Evolutionary conservation across 805 yeast species (phyloP).

Genomic region (Candida schatavii): DNA sequence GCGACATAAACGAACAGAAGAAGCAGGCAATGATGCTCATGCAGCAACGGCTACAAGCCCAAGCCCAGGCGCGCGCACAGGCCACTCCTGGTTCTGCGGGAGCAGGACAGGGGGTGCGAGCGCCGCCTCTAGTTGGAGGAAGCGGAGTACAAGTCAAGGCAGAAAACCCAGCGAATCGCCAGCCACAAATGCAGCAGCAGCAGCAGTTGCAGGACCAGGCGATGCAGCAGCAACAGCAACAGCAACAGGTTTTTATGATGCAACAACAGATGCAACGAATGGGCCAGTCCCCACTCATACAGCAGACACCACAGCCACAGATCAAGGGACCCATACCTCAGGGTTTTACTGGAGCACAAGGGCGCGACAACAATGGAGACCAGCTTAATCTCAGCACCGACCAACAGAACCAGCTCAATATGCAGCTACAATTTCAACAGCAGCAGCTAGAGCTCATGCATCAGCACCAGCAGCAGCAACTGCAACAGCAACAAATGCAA

Average conservation of each 20-base stretch:
- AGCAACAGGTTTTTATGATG: constrained; percentile 15
- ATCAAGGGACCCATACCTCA: constrained; percentile 12
- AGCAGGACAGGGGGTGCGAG: too few relatives aligned
- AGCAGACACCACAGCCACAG: constrained; percentile 9
- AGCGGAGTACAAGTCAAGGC: too few relatives aligned
- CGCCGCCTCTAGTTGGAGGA: too few relatives aligned
- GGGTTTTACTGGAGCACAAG: too few relatives aligned
- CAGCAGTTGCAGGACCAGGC: too few relatives aligned
- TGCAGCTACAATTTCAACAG: constrained; percentile 9
- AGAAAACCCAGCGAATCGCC: too few relatives aligned
- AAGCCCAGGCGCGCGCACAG: not conserved
- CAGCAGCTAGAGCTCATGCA: constrained; percentile 1
- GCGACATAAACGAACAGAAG: constrained; percentile 4
- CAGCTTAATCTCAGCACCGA: constrained; percentile 8
- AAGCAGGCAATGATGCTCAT: constrained; percentile 6
- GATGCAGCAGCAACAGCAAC: constrained; percentile 30
- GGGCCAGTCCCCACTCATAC: constrained; percentile 10
- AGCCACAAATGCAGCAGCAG: constrained; percentile 9
- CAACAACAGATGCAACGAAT: constrained; percentile 7
- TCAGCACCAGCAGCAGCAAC: not conserved
- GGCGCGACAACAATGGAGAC: constrained; percentile 10
- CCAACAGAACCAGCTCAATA: constrained; percentile 15
- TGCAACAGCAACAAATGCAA: constrained; percentile 13
- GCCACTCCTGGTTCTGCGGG: too few relatives aligned
- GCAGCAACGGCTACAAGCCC: constrained; percentile 11